A percentile compares a stretch with the other conserved stretches of the same genome.
phyloP scores from a whole-genome alignment of 2,329 filamentous ascomycete species.

The Pleomassaria siparia region DNA sequence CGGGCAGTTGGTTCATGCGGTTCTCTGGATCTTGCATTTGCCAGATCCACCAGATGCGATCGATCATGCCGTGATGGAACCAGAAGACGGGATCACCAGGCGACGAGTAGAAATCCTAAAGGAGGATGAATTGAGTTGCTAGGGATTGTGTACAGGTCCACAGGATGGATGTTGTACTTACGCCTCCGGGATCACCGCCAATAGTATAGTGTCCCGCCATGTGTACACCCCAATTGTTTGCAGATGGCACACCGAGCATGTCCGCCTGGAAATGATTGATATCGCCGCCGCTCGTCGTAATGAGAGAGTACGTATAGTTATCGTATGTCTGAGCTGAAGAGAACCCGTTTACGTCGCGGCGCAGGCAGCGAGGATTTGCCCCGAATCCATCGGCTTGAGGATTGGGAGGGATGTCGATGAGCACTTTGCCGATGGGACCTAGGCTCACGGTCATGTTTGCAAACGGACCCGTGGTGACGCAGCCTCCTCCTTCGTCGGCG shows the following conservation, averaged over 20 bases:
- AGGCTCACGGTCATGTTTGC: conserved; percentile 45
- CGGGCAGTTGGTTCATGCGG: conserved; percentile 24
- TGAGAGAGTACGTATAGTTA: conserved; percentile 23
- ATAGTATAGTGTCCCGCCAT: conserved; percentile 42
- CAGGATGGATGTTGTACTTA: conserved; percentile 12
- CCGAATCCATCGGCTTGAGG: conserved; percentile 25
- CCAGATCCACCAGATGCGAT: conserved; percentile 54
- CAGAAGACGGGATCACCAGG: conserved; percentile 52
- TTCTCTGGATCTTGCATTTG: conserved; percentile 46
- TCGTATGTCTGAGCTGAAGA: conserved; percentile 15
- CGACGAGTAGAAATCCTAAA: conserved; percentile 48
- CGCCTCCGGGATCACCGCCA: conserved; percentile 26
- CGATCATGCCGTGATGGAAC: conserved; percentile 52
- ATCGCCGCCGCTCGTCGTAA: conserved; percentile 15
- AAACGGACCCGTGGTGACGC: conserved; percentile 54
- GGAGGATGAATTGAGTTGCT: too few relatives aligned
- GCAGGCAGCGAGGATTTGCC: conserved; percentile 35
- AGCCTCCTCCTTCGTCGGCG: conserved; percentile 56
- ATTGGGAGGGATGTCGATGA: conserved; percentile 29
- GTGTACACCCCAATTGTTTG: conserved; percentile 42
- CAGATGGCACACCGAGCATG: conserved; percentile 38
- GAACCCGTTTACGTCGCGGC: conserved; percentile 36
- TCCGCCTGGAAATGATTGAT: conserved; percentile 38
- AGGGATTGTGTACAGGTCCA: too few relatives aligned
- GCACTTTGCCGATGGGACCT: conserved; percentile 48